Percentiles rank a stretch among this genome's conserved stretches.
phyloP scores from a whole-genome alignment of 805 yeast species.

The Hemisphaericaspora nanyangensis region DNA sequence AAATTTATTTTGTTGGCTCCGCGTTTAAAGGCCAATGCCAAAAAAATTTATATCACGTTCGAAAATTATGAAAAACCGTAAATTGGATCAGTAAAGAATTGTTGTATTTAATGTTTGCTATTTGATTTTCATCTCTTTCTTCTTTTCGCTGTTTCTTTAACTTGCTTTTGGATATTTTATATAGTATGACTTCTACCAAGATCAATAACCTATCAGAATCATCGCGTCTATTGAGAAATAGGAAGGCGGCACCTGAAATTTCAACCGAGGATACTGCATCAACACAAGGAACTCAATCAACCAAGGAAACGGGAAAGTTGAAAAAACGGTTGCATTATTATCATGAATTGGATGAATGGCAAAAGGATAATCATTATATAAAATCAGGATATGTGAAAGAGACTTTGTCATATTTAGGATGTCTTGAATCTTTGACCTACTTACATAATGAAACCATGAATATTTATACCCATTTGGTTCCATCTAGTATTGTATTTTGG shows the following conservation, averaged over 20 bases:
- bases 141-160: no score
- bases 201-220: no score
- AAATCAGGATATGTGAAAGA: slow-evolving; percentile 60
- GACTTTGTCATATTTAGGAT: slow-evolving; percentile 43
- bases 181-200: no score
- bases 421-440: slow-evolving; percentile 48
- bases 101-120: no score
- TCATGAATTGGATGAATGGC: slow-evolving; percentile 69
- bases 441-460: slow-evolving; percentile 72
- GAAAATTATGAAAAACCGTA: no score
- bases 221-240: no score
- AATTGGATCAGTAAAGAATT: no score
- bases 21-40: no score
- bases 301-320: neutral
- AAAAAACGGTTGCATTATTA: slow-evolving; percentile 25
- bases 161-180: no score
- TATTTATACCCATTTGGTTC: slow-evolving; percentile 62
- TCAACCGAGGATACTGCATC: neutral
- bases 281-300: neutral
- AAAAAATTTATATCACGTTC: no score
- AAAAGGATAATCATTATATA: slow-evolving; percentile 67
- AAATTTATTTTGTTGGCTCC: no score
- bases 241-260: neutral
- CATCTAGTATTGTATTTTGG: slow-evolving; percentile 32
- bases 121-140: no score